Conservation (phyloP, 2,329 filamentous ascomycete species). For the Lachnellula hyalina region DNA sequence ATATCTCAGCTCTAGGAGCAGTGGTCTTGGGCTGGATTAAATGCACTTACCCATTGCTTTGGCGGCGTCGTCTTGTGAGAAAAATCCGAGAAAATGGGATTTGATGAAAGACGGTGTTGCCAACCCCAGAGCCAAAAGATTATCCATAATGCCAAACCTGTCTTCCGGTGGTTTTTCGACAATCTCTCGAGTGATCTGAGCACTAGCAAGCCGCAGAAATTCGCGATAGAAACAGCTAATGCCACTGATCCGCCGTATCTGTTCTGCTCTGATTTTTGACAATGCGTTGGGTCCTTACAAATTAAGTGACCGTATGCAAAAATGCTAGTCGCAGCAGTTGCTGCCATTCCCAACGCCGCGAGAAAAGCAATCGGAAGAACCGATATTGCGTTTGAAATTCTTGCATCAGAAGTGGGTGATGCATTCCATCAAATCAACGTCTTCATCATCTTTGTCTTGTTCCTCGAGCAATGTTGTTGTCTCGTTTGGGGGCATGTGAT, state of each 20-base stretch:
- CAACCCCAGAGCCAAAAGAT: constrained; percentile 1
- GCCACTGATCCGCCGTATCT: neutral
- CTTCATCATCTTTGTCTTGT: too few relatives aligned
- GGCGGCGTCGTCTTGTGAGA: neutral
- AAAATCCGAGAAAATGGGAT: neutral
- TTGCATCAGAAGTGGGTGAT: too few relatives aligned
- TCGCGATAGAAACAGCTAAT: neutral
- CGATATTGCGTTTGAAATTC: neutral
- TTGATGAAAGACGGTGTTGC: constrained; percentile 6
- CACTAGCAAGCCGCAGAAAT: neutral
- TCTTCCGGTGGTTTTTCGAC: neutral
- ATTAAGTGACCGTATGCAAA: constrained; percentile 2
- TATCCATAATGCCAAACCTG: constrained; percentile 1
- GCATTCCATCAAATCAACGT: too few relatives aligned
- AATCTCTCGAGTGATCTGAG: neutral
- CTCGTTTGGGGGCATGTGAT: too few relatives aligned
- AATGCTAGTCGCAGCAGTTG: neutral
- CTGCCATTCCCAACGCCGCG: constrained; percentile 2
- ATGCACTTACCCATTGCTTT: neutral
- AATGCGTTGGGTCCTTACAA: constrained; percentile 1
- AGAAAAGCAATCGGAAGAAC: constrained; percentile 3
- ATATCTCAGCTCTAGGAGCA: too few relatives aligned
- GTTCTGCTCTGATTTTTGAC: neutral
- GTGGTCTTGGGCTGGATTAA: too few relatives aligned
- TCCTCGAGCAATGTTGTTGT: too few relatives aligned